phyloP scores from a whole-genome alignment of 2,329 filamentous ascomycete species.

The Leptographium flavum region DNA sequence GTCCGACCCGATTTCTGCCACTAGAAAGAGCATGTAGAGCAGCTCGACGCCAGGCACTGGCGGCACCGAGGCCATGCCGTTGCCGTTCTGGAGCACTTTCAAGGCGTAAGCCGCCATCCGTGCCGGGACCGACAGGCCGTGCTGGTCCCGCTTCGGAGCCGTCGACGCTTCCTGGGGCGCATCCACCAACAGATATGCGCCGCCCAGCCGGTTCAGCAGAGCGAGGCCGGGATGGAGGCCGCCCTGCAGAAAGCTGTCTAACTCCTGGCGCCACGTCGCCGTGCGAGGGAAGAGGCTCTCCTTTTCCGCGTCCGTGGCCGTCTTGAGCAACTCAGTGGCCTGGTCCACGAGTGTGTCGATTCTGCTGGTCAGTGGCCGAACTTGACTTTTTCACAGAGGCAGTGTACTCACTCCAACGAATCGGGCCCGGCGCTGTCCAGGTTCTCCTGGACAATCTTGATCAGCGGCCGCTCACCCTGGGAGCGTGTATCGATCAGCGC shows the following conservation, averaged over 20 bases:
- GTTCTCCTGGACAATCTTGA: slow-evolving; percentile 40
- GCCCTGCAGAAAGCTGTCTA: slow-evolving; percentile 39
- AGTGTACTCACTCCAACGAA: slow-evolving; percentile 33
- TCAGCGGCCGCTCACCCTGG: slow-evolving; percentile 27
- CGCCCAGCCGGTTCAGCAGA: slow-evolving; percentile 58
- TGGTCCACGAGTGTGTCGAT: slow-evolving; percentile 40
- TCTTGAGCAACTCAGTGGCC: slow-evolving; percentile 24
- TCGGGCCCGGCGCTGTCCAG: slow-evolving; percentile 32
- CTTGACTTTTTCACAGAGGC: neutral
- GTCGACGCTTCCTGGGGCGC: neutral
- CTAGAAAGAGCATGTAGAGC: slow-evolving; percentile 35
- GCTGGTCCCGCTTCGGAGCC: slow-evolving; percentile 42
- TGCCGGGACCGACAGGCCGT: slow-evolving; percentile 57
- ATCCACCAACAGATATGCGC: slow-evolving; percentile 47
- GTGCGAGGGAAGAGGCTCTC: slow-evolving; percentile 47
- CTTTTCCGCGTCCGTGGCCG: slow-evolving; percentile 12
- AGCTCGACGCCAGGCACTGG: slow-evolving; percentile 31
- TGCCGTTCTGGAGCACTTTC: slow-evolving; percentile 34
- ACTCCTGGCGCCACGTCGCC: slow-evolving; percentile 49
- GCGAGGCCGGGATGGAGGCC: slow-evolving; percentile 50
- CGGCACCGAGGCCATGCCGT: slow-evolving; percentile 25
- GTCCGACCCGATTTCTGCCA: slow-evolving; percentile 36
- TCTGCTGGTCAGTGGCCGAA: slow-evolving; percentile 15
- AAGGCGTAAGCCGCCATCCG: slow-evolving; percentile 61
- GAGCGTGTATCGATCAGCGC: slow-evolving; percentile 28